Conservation (phyloP, 73 alveolate species). For the Paraurostyla sp. region DNA sequence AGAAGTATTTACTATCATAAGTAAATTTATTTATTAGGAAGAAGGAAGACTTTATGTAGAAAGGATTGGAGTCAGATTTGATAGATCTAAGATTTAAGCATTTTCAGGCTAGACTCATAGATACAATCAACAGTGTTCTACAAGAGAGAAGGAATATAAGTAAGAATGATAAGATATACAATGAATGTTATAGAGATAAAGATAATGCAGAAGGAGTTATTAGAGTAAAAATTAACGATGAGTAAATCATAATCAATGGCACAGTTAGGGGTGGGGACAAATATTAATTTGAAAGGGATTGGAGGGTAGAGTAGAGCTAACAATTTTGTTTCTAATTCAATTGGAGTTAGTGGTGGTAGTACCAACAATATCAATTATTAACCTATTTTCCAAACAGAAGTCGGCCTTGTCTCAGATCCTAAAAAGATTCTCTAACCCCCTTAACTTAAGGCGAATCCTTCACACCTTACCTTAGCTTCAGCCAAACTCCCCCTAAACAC, state of each 20-base stretch:
- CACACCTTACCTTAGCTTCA: no score
- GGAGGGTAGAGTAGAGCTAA: no score
- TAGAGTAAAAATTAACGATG: constrained; percentile 1
- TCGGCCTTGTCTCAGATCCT: not conserved
- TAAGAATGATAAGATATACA: not conserved
- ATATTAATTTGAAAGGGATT: no score
- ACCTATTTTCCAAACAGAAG: not conserved
- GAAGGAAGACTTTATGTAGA: constrained; percentile 24
- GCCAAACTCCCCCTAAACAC: no score
- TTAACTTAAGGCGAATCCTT: not conserved
- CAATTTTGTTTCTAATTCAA: not conserved
- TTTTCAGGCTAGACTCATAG: constrained; percentile 45
- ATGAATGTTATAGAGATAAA: not conserved
- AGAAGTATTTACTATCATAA: constrained; percentile 24
- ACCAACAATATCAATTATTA: no score
- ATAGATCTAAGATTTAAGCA: constrained; percentile 56
- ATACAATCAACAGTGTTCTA: constrained; percentile 41
- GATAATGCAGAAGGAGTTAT: not conserved
- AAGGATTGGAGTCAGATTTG: constrained; percentile 56
- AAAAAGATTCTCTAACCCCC: not conserved
- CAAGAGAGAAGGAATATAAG: constrained; percentile 54
- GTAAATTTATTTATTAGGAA: constrained; percentile 10
- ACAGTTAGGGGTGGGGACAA: not conserved
- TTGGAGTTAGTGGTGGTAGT: not conserved
- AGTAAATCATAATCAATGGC: not conserved